phyloP scores from a whole-genome alignment of 805 yeast genomes.

The Cyberlindnera suaveolens region DNA sequence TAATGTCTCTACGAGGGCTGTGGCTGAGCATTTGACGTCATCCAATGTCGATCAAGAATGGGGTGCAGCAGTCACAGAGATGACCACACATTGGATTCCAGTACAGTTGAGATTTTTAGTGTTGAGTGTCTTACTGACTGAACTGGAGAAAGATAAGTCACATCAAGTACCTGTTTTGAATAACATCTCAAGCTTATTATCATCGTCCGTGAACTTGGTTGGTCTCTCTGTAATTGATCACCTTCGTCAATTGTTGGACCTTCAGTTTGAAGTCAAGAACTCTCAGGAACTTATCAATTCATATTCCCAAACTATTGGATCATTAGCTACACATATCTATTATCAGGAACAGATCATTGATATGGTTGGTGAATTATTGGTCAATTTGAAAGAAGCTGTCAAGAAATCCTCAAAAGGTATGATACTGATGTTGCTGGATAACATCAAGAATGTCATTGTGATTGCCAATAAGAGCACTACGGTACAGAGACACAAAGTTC shows the following conservation, averaged over 20 bases:
- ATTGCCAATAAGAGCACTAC: slow-evolving; percentile 14
- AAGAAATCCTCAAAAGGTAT: background rate
- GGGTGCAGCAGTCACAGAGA: slow-evolving; percentile 53
- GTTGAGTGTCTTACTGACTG: slow-evolving; percentile 40
- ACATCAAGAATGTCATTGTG: slow-evolving; percentile 12
- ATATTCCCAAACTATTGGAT: slow-evolving; percentile 56
- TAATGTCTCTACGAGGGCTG: slow-evolving; percentile 45
- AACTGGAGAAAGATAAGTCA: slow-evolving; percentile 20
- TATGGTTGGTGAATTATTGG: slow-evolving; percentile 62
- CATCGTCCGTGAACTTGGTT: slow-evolving; percentile 75
- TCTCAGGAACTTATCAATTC: slow-evolving; percentile 29
- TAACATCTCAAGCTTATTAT: slow-evolving; percentile 52
- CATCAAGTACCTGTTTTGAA: slow-evolving; percentile 32
- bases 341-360: slow-evolving; percentile 85
- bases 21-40: slow-evolving; percentile 39
- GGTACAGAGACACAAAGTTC: slow-evolving; percentile 20
- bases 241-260: slow-evolving; percentile 47
- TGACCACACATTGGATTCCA: slow-evolving; percentile 72
- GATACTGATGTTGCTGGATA: slow-evolving; percentile 11
- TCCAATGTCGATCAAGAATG: slow-evolving; percentile 35
- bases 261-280: slow-evolving; percentile 32
- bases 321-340: slow-evolving; percentile 70
- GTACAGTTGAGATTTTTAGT: slow-evolving; percentile 70
- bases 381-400: slow-evolving; percentile 29
- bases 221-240: slow-evolving; percentile 84